These are phyloP conservation scores for Pichia pseudocactophila DNA, from an alignment of 805 yeast species.

Conservation along the genomic window DNA sequence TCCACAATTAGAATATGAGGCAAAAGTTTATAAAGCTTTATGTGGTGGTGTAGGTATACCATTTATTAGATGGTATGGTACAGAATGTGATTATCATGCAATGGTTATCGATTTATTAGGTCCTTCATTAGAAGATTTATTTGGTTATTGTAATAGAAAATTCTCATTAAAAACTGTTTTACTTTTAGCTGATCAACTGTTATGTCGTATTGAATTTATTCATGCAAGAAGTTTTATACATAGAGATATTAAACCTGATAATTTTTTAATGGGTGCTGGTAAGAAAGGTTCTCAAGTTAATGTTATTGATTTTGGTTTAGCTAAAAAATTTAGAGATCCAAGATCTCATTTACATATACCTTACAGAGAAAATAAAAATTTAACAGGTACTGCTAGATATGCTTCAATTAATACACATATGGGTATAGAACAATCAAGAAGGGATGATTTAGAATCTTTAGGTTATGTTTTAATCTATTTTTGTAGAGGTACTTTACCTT, in stretches of 20 bases:
- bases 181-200: constrained; percentile 85
- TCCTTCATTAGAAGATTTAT: constrained; percentile 89
- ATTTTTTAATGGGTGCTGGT: constrained; percentile 82
- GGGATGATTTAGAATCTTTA: constrained; percentile 92
- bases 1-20: constrained; percentile 95
- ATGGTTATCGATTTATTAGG: constrained; percentile 95
- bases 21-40: constrained; percentile 86
- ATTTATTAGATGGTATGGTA: constrained; percentile 93
- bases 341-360: constrained; percentile 92
- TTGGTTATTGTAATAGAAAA: constrained; percentile 91
- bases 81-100: constrained; percentile 93
- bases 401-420: constrained; percentile 92
- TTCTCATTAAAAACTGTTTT: constrained; percentile 90
- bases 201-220: constrained; percentile 89
- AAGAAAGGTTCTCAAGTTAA: constrained; percentile 92
- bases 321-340: constrained; percentile 90
- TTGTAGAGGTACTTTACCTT: constrained; percentile 91
- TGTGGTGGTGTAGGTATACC: constrained; percentile 98
- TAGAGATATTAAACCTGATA: constrained; percentile 78
- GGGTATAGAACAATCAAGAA: constrained; percentile 93
- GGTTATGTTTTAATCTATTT: constrained; percentile 93
- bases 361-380: constrained; percentile 89
- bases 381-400: constrained; percentile 96
- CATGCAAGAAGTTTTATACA: constrained; percentile 91
- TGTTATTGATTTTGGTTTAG: constrained; percentile 89